phyloP scores from a whole-genome alignment of 768 basidiomycete genomes.

The Crepidotus variabilis region DNA sequence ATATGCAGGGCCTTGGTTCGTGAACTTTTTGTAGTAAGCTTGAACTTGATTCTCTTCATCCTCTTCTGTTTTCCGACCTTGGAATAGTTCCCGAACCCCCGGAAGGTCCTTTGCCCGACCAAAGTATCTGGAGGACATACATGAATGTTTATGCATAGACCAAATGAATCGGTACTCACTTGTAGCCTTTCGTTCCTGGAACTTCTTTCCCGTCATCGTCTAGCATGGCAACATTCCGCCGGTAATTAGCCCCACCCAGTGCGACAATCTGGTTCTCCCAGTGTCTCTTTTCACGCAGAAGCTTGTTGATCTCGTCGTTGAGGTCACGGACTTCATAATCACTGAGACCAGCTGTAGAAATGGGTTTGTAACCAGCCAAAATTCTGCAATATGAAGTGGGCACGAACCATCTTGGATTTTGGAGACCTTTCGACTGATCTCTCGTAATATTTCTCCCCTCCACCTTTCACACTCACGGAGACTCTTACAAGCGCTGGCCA shows the following conservation, averaged over 20 bases:
- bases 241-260: conserved; percentile 93
- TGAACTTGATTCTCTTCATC: conserved; percentile 82
- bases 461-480: conserved; percentile 92
- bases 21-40: conserved; percentile 82
- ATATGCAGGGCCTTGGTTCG: conserved; percentile 82
- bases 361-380: not conserved
- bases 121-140: conserved; percentile 66
- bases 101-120: conserved; percentile 95
- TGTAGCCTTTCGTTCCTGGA: conserved; percentile 96
- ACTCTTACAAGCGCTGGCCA: conserved; percentile 91
- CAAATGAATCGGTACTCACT: conserved; percentile 44
- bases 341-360: conserved; percentile 71
- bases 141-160: not conserved
- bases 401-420: conserved; percentile 93
- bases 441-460: conserved; percentile 92
- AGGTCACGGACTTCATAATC: conserved; percentile 96
- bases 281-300: conserved; percentile 92
- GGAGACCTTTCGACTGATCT: conserved; percentile 94
- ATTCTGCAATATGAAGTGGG: not conserved
- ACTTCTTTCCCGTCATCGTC: conserved; percentile 96
- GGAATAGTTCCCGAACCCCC: conserved; percentile 92
- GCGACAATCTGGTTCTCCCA: conserved; percentile 99
- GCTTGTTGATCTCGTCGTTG: conserved; percentile 96
- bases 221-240: conserved; percentile 89
- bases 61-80: conserved; percentile 79